phyloP scores from a whole-genome alignment of 106 monocot genomes.

The Dendrobium officinale region DNA sequence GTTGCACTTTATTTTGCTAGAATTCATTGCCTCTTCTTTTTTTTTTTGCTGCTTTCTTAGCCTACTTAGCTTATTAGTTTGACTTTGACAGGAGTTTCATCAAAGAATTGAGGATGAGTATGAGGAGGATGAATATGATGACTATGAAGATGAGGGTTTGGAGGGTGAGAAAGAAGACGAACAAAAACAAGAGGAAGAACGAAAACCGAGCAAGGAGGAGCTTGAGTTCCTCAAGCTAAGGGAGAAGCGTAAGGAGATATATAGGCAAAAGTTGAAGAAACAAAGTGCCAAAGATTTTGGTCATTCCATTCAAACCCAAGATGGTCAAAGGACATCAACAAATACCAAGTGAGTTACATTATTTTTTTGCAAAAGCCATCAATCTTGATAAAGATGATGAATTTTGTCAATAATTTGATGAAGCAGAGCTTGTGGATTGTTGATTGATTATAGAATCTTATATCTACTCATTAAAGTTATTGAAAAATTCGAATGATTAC shows the following conservation, averaged over 20 bases:
- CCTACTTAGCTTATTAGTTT: not conserved
- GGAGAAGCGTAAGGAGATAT: slow-evolving; percentile 21
- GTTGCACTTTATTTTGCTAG: not conserved
- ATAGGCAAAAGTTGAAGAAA: slow-evolving; percentile 11
- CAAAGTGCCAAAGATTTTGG: slow-evolving; percentile 2
- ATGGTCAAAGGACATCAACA: slow-evolving; percentile 8
- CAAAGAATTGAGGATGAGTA: slow-evolving; percentile 17
- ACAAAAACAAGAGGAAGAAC: slow-evolving; percentile 6
- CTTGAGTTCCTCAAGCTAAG: slow-evolving; percentile 22
- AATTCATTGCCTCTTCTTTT: not conserved
- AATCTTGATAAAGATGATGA: not conserved
- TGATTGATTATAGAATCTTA: not conserved
- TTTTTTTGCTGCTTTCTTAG: not conserved
- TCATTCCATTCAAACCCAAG: slow-evolving; percentile 1
- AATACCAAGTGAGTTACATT: slow-evolving; percentile 9
- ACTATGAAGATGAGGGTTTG: slow-evolving; percentile 37
- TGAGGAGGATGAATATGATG: slow-evolving; percentile 40
- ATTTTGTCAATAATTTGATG: not conserved
- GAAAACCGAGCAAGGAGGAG: slow-evolving; percentile 11
- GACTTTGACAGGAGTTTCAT: slow-evolving; percentile 13
- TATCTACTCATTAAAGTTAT: not conserved
- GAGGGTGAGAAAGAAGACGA: slow-evolving; percentile 29
- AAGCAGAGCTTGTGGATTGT: not conserved
- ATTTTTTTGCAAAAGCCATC: not conserved
- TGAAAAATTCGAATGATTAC: too few relatives aligned